Base-by-base conservation (phyloP, 2,329 filamentous ascomycete species). In the Aspergillus ibericus region DNA sequence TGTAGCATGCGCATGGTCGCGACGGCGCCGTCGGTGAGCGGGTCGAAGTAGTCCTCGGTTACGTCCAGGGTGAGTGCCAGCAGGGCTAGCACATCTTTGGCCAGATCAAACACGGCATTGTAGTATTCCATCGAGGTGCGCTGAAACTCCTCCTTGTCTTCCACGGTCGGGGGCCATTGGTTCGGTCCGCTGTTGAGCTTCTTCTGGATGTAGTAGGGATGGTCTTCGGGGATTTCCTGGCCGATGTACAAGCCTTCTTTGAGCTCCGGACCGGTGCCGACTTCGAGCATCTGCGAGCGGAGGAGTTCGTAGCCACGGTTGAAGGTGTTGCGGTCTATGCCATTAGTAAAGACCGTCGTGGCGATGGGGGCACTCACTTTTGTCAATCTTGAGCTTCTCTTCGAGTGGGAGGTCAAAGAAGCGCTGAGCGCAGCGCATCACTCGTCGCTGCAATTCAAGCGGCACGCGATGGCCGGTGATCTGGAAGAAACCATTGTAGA, bases 211-310 rank as follows among this genome's bases (percentile, higher is more conserved):
- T 72, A 75, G 63, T 77, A 75, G 0, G 72, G 74, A 53, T 78
- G 75, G 5, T 73, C 66, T 34, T 63, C 65, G 1, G 75, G 63
- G 22, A 79, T 75, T 49, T 80, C 77, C 46, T 76, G 72, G 56
- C 77, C 76, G 32, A 80, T 75, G 62, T 77, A 78, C 29, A 75
- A 73, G 0, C 77, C 77, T 59, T 79, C 77, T 59, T 80, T 80
- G 4, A 78, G 68, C 32, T 81, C 78, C 2, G 77, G 77, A 3
- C 72, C 67, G 20, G 75, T 76, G 27, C 76, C 77, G 34, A 68
- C 65, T 64, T 80, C 77, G 9, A 79, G 68, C 55, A 78, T 77
- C 58, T 80, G 77, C 5, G 74, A 77, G 18, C 72, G 71, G 15
- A 79, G 66, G 25, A 75, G 65, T 57, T 80, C 78, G 62, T 80